Base-by-base conservation (phyloP, 257 asterid species). In the Gentiana macrophylla region DNA sequence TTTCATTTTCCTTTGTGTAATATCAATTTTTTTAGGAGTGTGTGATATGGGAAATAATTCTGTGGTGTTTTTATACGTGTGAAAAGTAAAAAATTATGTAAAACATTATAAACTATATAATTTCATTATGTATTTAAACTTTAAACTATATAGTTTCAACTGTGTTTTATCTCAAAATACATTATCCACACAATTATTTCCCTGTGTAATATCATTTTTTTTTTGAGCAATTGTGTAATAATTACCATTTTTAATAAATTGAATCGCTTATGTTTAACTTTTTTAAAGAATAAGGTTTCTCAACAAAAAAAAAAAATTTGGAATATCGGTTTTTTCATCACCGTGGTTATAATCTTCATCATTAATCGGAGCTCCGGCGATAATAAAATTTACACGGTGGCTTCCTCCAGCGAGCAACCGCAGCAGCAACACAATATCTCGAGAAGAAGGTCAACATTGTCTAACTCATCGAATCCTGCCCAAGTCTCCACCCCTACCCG, bases 301-400 rank as follows among this genome's bases (percentile, higher is more conserved):
- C 9, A 55, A 12, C 2, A 44, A 3, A 3, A 54, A 0, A 12
- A 12, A 32, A 33, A 3, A 15, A n/a, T 0, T 49, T 4, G 4
- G 4, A 13, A 12, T 8, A 4, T 8, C 37, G 1, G 13, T 33
- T 35, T 2, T 37, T 56, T 4, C 49, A 55, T 2, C 7, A 41
- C 11, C 35, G 15, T 9, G 67, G 15, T 8, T 32, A 11, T 35
- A 49, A 4, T 15, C 7, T n/a, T 59, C 70, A 44, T 32, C 71
- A 8, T 37, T 54, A 8, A 57, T 74, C 83, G 81, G 94, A 74
- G 83, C 86, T 83, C 83, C 86, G 85, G 66, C 80, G 56, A 72
- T 69, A 38, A 33, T 37, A 63, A 49, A 65, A 56, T 57, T 72
- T 71, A 74, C 76, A 75, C 64, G 87, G 95, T 86, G 97, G 95